Percentiles rank a stretch among this genome's conserved stretches.
phyloP scores from a whole-genome alignment of 164 flowering plant species.

The Liquidambar formosana region DNA sequence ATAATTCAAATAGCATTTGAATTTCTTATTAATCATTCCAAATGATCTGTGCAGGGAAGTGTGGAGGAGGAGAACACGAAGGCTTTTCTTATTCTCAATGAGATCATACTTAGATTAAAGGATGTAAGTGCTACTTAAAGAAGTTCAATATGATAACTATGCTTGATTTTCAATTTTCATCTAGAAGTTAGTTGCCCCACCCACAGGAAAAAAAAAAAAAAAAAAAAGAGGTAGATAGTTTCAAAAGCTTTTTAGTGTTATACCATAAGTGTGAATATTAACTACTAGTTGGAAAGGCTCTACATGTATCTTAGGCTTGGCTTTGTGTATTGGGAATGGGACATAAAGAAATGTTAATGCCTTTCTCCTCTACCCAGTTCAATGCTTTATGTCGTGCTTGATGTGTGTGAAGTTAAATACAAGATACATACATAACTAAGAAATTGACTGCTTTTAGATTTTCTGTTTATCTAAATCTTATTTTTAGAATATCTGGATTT shows the following conservation, averaged over 20 bases:
- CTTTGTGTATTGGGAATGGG: neutral
- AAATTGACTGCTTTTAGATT: too few species aligned
- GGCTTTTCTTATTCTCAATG: constrained; percentile 83
- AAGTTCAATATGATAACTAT: neutral
- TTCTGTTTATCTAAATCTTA: too few species aligned
- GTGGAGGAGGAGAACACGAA: constrained; percentile 53
- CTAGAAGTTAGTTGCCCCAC: too few species aligned
- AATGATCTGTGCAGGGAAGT: constrained; percentile 51
- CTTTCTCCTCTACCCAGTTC: neutral
- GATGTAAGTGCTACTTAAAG: constrained; percentile 56
- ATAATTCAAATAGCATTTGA: neutral
- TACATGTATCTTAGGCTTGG: neutral
- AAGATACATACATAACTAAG: too few species aligned
- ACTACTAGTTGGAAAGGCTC: neutral
- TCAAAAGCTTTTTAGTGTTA: neutral
- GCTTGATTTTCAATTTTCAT: neutral
- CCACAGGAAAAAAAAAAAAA: too few species aligned
- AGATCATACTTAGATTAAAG: constrained; percentile 72
- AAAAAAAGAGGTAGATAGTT: too few species aligned
- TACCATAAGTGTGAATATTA: neutral
- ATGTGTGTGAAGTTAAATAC: too few species aligned
- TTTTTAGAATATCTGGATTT: too few species aligned
- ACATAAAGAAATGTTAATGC: neutral
- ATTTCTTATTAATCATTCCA: constrained; percentile 1
- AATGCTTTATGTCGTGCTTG: too few species aligned